These are phyloP conservation scores for Phytophthora citrophthora DNA, from an alignment of 352 stramenopile genomes.

Conservation along the genomic window DNA sequence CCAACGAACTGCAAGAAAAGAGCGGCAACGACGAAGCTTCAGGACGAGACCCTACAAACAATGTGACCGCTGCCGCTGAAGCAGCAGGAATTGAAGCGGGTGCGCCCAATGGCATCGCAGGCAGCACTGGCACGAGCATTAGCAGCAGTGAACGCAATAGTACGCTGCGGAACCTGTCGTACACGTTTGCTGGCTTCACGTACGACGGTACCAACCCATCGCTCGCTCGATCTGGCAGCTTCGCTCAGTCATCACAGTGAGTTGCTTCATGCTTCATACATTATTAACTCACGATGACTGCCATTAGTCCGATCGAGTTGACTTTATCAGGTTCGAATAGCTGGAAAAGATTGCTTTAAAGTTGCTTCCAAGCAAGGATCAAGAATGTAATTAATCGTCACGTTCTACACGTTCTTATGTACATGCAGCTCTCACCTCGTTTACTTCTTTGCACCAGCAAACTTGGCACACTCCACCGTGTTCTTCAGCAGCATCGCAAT, in stretches of 20 bases:
- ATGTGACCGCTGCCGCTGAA: conserved; percentile 18
- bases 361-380: conserved; percentile 2
- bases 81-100: conserved; percentile 22
- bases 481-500: conserved; percentile 95
- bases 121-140: conserved; percentile 45
- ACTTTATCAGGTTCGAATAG: conserved; percentile 4
- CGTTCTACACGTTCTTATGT: conserved; percentile 14
- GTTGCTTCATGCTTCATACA: conserved; percentile 19
- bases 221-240: conserved; percentile 40
- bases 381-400: conserved; percentile 40
- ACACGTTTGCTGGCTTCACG: conserved; percentile 87
- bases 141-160: conserved; percentile 57
- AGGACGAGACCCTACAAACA: conserved; percentile 26
- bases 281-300: conserved; percentile 31
- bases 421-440: conserved; percentile 3
- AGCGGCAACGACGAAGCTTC: conserved; percentile 16
- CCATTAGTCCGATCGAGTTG: conserved; percentile 2
- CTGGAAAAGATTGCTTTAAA: conserved; percentile 6
- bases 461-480: conserved; percentile 66
- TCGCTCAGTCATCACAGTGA: conserved; percentile 34
- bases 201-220: conserved; percentile 76
- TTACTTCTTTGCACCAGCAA: conserved; percentile 34
- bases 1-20: conserved; percentile 45
- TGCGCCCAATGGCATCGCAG: conserved; percentile 31
- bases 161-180: conserved; percentile 81